Percentiles rank a stretch among this genome's conserved stretches.
Evolutionary conservation across 768 basidiomycete species (phyloP).

Genomic region (Mycena belliarum): DNA sequence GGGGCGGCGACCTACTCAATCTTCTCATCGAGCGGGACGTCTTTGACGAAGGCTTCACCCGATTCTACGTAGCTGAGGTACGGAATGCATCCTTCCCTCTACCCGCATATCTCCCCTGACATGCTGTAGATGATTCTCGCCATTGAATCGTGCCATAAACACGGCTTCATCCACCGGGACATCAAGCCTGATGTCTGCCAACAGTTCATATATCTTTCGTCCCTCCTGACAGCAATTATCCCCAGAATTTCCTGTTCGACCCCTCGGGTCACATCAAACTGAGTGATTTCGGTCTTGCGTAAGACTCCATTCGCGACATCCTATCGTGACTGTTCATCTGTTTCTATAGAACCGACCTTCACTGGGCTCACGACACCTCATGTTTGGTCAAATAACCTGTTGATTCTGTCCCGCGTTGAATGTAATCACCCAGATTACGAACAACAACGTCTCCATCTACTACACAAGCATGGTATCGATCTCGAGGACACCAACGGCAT

Average conservation of each 20-base stretch:
- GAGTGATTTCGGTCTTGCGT: slow-evolving; percentile 96
- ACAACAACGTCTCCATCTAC: slow-evolving; percentile 83
- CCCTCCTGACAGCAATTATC: slow-evolving; percentile 20
- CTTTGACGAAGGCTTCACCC: slow-evolving; percentile 87
- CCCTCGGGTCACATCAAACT: slow-evolving; percentile 92
- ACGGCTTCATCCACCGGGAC: slow-evolving; percentile 97
- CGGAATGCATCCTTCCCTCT: slow-evolving; percentile 17
- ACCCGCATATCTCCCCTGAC: slow-evolving; percentile 17
- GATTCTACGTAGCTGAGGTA: slow-evolving; percentile 95
- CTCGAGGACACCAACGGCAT: slow-evolving; percentile 75
- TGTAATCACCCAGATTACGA: slow-evolving; percentile 72
- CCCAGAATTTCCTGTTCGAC: slow-evolving; percentile 94
- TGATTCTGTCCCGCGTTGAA: slow-evolving; percentile 13
- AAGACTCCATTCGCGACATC: too few species aligned
- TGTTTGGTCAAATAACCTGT: slow-evolving; percentile 46
- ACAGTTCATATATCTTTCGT: slow-evolving; percentile 20
- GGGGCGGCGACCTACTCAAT: slow-evolving; percentile 94
- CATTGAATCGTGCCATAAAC: slow-evolving; percentile 89
- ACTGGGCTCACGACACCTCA: slow-evolving; percentile 96
- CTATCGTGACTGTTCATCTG: slow-evolving; percentile 9
- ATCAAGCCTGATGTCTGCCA: slow-evolving; percentile 84
- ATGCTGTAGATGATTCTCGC: slow-evolving; percentile 82
- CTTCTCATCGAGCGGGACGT: slow-evolving; percentile 90
- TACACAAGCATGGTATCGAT: slow-evolving; percentile 94
- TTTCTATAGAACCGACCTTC: slow-evolving; percentile 74